A percentile compares a stretch with the other conserved stretches of the same genome.
phyloP scores from a whole-genome alignment of 2,329 filamentous ascomycete genomes.

The Exophiala oligosperma region DNA sequence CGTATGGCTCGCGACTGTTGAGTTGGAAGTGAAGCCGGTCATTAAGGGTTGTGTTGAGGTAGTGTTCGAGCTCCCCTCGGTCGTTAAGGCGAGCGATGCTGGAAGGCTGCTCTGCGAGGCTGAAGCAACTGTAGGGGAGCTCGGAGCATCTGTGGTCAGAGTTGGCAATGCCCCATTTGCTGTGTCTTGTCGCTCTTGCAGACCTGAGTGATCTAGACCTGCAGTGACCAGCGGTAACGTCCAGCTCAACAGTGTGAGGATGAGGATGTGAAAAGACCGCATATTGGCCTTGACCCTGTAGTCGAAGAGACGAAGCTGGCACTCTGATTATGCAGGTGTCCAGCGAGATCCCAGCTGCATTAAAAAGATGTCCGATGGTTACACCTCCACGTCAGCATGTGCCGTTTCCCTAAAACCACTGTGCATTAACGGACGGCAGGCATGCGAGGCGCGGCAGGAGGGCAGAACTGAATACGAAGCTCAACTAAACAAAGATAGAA shows the following conservation, averaged over 20 bases:
- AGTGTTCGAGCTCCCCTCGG: background rate
- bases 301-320: background rate
- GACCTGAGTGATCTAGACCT: background rate
- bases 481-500: background rate
- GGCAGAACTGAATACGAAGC: background rate
- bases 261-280: constrained; percentile 7
- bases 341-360: constrained; percentile 5
- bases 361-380: constrained; percentile 6
- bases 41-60: background rate
- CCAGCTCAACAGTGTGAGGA: constrained; percentile 13
- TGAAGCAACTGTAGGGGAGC: background rate
- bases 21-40: background rate
- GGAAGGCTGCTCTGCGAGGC: constrained; percentile 3
- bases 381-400: constrained; percentile 14
- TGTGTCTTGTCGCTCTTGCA: constrained; percentile 17
- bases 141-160: constrained; percentile 12
- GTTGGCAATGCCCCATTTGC: constrained; percentile 12
- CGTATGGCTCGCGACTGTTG: constrained; percentile 4
- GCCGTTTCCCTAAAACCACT: constrained; percentile 2
- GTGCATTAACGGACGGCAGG: constrained; percentile 7
- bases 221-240: background rate
- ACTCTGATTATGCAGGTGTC: constrained; percentile 1
- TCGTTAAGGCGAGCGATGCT: background rate
- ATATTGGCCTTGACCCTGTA: constrained; percentile 7
- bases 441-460: background rate